phyloP scores from a whole-genome alignment of 2,329 filamentous ascomycete species.

The Nemania serpens region DNA sequence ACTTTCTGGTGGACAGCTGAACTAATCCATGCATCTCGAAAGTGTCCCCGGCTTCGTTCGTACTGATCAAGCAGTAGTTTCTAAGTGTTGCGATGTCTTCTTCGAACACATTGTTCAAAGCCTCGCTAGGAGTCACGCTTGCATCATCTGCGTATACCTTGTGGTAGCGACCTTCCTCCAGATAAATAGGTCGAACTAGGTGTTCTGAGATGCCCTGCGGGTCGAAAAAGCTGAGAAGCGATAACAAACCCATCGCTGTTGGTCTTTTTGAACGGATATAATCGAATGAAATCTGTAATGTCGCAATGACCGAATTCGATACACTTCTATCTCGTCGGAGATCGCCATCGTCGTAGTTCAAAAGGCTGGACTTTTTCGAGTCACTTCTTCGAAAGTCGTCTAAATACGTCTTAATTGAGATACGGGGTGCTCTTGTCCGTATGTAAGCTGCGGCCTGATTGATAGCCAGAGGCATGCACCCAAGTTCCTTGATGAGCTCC shows the following conservation, averaged over 20 bases:
- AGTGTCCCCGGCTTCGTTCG: slow-evolving; percentile 23
- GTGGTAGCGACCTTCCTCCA: not conserved
- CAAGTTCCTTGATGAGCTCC: slow-evolving; percentile 38
- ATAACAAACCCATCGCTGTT: slow-evolving; percentile 48
- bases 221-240: slow-evolving; percentile 54
- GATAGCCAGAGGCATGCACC: slow-evolving; percentile 43
- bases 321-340: slow-evolving; percentile 42
- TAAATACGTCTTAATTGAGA: slow-evolving; percentile 46
- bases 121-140: not conserved
- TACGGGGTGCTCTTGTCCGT: slow-evolving; percentile 32
- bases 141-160: not conserved
- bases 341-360: slow-evolving; percentile 40
- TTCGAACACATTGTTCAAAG: slow-evolving; percentile 32
- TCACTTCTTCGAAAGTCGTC: slow-evolving; percentile 43
- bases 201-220: slow-evolving; percentile 46
- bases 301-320: slow-evolving; percentile 43
- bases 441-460: slow-evolving; percentile 45
- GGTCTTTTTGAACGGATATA: slow-evolving; percentile 41
- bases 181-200: slow-evolving; percentile 33
- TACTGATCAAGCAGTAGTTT: slow-evolving; percentile 45
- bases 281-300: slow-evolving; percentile 45
- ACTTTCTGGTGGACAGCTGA: slow-evolving; percentile 44
- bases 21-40: slow-evolving; percentile 52
- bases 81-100: slow-evolving; percentile 43
- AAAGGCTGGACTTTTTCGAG: slow-evolving; percentile 34